A percentile compares a stretch with the other conserved stretches of the same genome.
Evolutionary conservation across 2,329 filamentous ascomycete species (phyloP).

Genomic region (Microdochium bolleyi): DNA sequence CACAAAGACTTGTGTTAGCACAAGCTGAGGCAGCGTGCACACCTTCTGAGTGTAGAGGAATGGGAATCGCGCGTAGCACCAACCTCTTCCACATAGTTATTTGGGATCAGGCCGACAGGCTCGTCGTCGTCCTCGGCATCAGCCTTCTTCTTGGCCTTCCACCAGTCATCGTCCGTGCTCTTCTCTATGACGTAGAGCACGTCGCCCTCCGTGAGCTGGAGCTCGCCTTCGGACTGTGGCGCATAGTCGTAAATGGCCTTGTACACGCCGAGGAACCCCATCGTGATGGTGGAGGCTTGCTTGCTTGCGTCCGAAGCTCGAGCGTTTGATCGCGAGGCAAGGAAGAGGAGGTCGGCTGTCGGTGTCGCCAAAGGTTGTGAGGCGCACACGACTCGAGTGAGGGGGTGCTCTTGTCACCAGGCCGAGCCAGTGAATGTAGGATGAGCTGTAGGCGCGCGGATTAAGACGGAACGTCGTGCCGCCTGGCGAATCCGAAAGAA

Average conservation of each 20-base stretch:
- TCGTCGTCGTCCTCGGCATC: conserved; percentile 80
- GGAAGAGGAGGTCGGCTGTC: neutral
- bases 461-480: neutral
- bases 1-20: conserved; percentile 39
- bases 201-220: conserved; percentile 79
- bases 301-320: neutral
- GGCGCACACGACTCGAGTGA: neutral
- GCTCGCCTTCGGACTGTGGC: conserved; percentile 78
- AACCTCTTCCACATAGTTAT: conserved; percentile 94
- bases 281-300: conserved; percentile 27
- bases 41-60: too few species aligned
- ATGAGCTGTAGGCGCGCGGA: neutral
- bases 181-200: conserved; percentile 84
- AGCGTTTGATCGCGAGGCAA: neutral
- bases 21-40: conserved; percentile 21
- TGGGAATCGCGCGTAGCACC: conserved; percentile 20
- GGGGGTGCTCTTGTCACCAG: neutral
- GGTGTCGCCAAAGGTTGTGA: neutral
- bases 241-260: conserved; percentile 88
- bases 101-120: conserved; percentile 81
- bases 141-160: conserved; percentile 91
- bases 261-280: conserved; percentile 91
- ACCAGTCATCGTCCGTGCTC: conserved; percentile 74
- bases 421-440: neutral
- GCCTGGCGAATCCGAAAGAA: neutral